Evolutionary conservation across 257 asterid species (phyloP).

Genomic region (Solanum sparsipilum): DNA sequence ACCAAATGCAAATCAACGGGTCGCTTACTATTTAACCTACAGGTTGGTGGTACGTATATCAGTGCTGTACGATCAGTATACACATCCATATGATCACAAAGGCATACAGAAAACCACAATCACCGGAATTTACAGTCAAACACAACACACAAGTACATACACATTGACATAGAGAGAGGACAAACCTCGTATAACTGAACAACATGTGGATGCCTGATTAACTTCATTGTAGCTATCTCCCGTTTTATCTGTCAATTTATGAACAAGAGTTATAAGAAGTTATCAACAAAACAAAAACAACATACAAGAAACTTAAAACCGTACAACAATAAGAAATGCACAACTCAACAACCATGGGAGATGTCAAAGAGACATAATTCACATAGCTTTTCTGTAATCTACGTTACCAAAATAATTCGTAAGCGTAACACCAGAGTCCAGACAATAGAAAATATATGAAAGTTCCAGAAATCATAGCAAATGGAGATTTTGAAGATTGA

Average conservation of each 20-base stretch:
- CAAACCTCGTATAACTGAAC: constrained; percentile 66
- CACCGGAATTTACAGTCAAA: not conserved
- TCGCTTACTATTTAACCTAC: not conserved
- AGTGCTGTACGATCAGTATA: not conserved
- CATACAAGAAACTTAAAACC: not conserved
- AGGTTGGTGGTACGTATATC: not conserved
- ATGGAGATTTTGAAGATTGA: constrained; percentile 4
- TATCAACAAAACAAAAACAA: not conserved
- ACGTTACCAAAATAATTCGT: not conserved
- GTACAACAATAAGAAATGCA: not conserved
- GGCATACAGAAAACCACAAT: not conserved
- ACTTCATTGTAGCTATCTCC: constrained; percentile 87
- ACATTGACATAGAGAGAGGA: not conserved
- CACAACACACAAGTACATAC: not conserved
- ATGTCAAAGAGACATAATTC: not conserved
- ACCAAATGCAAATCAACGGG: not conserved
- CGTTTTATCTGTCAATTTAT: constrained; percentile 60
- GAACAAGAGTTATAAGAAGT: not conserved
- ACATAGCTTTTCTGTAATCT: not conserved
- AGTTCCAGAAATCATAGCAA: not conserved
- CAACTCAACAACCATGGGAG: not conserved
- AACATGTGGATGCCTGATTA: constrained; percentile 79
- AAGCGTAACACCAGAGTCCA: not conserved
- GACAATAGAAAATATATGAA: not conserved
- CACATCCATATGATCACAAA: not conserved